phyloP scores from a whole-genome alignment of 2,329 filamentous ascomycete genomes.

The Exophiala viscosa region DNA sequence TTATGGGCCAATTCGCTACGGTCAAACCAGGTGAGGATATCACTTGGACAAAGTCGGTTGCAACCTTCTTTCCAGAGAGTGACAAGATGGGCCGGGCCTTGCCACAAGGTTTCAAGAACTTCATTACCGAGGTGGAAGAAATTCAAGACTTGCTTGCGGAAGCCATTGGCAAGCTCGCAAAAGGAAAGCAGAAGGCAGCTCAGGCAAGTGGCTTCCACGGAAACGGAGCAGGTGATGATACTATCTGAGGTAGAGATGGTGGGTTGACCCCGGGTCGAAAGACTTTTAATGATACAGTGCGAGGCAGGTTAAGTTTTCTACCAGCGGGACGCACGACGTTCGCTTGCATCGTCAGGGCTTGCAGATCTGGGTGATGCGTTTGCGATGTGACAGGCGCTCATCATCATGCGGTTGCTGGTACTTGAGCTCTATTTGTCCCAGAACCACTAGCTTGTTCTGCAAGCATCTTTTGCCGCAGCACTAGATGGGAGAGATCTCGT shows the following conservation, averaged over 20 bases:
- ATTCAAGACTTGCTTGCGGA: conserved; percentile 35
- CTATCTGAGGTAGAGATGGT: not conserved
- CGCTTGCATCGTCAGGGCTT: too few species aligned
- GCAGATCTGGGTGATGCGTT: too few species aligned
- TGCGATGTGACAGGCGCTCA: conserved; percentile 3
- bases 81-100: conserved; percentile 17
- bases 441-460: conserved; percentile 35
- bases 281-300: too few species aligned
- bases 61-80: conserved; percentile 37
- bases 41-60: conserved; percentile 32
- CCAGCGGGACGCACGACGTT: too few species aligned
- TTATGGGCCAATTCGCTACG: conserved; percentile 37
- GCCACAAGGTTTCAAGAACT: conserved; percentile 35
- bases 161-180: conserved; percentile 16
- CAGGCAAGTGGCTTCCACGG: not conserved
- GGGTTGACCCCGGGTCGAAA: too few species aligned
- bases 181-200: not conserved
- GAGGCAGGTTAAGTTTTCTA: too few species aligned
- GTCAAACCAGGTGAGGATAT: conserved; percentile 35
- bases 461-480: conserved; percentile 52
- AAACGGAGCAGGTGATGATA: not conserved
- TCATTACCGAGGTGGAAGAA: conserved; percentile 35
- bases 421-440: conserved; percentile 3
- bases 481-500: conserved; percentile 30
- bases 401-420: conserved; percentile 29